Percentiles rank a stretch among this genome's conserved stretches.
Evolutionary conservation across 2,329 filamentous ascomycete genomes (phyloP).

Genomic region (Colletotrichum agaves): DNA sequence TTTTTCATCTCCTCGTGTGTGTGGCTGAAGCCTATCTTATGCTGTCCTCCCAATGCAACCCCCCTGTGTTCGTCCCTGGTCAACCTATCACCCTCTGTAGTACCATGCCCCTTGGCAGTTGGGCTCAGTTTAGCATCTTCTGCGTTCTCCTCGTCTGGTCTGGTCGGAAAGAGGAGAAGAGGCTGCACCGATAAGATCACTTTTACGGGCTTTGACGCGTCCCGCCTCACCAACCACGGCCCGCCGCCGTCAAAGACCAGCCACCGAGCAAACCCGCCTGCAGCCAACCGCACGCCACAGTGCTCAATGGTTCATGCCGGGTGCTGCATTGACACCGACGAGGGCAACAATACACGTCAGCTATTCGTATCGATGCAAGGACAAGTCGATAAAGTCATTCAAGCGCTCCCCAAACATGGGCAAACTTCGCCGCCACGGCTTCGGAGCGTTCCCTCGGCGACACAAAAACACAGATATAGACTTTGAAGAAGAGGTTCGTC

Average conservation of each 20-base stretch:
- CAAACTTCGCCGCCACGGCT: conserved; percentile 3
- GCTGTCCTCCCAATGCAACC: conserved; percentile 18
- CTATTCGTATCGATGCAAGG: not conserved
- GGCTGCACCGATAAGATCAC: conserved; percentile 12
- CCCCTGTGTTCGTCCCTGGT: conserved; percentile 25
- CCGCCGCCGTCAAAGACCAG: conserved; percentile 2
- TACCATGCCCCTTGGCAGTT: conserved; percentile 1
- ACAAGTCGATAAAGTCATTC: not conserved
- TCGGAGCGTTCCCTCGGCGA: not conserved
- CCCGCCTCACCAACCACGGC: conserved; percentile 26
- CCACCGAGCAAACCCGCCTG: not conserved
- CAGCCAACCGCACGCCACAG: conserved; percentile 18
- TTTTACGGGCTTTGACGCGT: conserved; percentile 18
- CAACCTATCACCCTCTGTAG: conserved; percentile 1
- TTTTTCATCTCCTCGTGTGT: conserved; percentile 31
- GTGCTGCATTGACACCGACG: not conserved
- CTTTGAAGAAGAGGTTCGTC: not conserved
- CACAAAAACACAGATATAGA: not conserved
- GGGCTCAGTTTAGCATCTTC: not conserved
- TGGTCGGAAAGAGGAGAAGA: not conserved
- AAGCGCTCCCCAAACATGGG: not conserved
- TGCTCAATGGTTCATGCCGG: not conserved
- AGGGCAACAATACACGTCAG: not conserved
- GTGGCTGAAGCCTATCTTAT: conserved; percentile 22
- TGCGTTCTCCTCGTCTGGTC: not conserved